These are phyloP conservation scores for Pleurotus giganteus DNA, from an alignment of 768 basidiomycete genomes.

Conservation along the genomic window DNA sequence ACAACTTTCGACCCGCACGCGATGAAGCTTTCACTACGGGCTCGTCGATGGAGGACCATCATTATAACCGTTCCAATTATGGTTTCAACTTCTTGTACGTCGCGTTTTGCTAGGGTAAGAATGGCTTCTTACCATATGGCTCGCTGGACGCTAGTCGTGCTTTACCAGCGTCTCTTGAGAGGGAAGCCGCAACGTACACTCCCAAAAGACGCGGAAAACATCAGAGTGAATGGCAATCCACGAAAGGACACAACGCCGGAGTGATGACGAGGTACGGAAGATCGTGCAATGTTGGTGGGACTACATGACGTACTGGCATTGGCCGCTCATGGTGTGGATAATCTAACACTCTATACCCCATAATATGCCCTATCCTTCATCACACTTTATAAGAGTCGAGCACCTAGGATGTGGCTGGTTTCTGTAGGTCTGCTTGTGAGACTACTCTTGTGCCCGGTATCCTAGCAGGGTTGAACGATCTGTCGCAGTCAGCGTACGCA, in stretches of 20 bases:
- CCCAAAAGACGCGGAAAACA: constrained; percentile 34
- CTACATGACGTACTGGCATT: constrained; percentile 6
- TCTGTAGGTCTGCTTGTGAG: constrained; percentile 31
- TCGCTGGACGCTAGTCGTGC: constrained; percentile 45
- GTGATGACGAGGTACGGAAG: constrained; percentile 3
- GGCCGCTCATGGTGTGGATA: no score
- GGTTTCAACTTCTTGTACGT: constrained; percentile 56
- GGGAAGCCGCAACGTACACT: constrained; percentile 29
- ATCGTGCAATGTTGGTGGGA: constrained; percentile 2
- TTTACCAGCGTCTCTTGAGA: constrained; percentile 63
- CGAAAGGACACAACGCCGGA: not conserved
- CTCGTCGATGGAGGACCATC: constrained; percentile 44
- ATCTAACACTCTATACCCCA: no score
- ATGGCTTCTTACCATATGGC: not conserved
- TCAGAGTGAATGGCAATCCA: not conserved
- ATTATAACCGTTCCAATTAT: constrained; percentile 66
- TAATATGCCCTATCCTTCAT: no score
- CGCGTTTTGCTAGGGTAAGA: constrained; percentile 22
- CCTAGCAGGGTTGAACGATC: constrained; percentile 88
- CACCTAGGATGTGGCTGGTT: not conserved
- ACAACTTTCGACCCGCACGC: not conserved
- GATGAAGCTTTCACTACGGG: constrained; percentile 29
- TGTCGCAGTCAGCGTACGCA: constrained; percentile 90
- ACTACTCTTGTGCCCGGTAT: constrained; percentile 82
- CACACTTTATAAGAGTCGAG: no score